A percentile compares a stretch with the other conserved stretches of the same genome.
Conservation (phyloP, 2,329 filamentous ascomycete genomes). For the Claviceps sp. region DNA sequence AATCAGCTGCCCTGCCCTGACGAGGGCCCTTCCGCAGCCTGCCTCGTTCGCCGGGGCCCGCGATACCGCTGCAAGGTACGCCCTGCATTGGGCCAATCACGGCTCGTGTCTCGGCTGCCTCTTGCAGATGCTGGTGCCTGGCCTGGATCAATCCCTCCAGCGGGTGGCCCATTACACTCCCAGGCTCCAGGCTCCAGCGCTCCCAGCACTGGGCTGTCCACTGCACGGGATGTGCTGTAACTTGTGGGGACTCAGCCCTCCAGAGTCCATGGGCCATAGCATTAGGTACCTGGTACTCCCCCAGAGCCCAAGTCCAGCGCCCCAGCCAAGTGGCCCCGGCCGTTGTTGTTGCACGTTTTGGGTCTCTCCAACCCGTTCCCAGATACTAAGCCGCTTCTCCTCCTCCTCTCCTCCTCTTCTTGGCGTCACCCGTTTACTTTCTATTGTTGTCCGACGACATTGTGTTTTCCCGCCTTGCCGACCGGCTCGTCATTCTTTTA, state of each 20-base stretch:
- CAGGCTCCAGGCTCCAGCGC: no score
- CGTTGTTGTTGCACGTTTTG: neutral
- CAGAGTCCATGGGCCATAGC: neutral
- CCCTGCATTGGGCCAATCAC: neutral
- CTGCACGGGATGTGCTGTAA: neutral
- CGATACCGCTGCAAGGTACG: slow-evolving; percentile 6
- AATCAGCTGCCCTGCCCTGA: neutral
- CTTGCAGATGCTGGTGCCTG: no score
- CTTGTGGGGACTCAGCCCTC: neutral
- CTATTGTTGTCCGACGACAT: slow-evolving; percentile 22
- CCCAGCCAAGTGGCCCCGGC: neutral
- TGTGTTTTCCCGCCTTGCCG: slow-evolving; percentile 34
- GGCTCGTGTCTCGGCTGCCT: neutral
- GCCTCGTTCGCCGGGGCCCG: slow-evolving; percentile 9
- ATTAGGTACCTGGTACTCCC: no score
- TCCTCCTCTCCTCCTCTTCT: slow-evolving; percentile 14
- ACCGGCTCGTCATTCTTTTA: slow-evolving; percentile 46
- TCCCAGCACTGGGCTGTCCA: neutral
- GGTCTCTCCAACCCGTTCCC: slow-evolving; percentile 7
- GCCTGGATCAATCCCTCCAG: no score
- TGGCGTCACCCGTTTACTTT: slow-evolving; percentile 19
- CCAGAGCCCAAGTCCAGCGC: neutral
- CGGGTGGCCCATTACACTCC: no score
- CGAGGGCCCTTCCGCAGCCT: slow-evolving; percentile 2
- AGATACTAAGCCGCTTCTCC: slow-evolving; percentile 12